A percentile compares a stretch with the other conserved stretches of the same genome.
phyloP scores from a whole-genome alignment of 2,329 filamentous ascomycete genomes.

The Stachybotrys chlorohalonatus region DNA sequence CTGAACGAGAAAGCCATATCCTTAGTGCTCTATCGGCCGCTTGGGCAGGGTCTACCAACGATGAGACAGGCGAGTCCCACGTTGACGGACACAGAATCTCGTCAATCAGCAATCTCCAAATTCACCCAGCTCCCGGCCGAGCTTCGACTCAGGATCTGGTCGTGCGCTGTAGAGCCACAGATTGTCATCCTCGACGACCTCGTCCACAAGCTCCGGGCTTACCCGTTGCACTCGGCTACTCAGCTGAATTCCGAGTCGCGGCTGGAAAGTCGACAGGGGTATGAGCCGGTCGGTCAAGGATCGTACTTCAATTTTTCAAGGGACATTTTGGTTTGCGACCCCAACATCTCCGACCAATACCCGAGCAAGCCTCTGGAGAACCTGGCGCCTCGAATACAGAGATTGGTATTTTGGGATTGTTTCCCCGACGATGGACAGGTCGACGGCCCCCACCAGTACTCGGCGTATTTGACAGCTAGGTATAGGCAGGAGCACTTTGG shows the following conservation, averaged over 20 bases:
- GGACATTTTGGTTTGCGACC: constrained; percentile 28
- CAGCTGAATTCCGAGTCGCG: constrained; percentile 26
- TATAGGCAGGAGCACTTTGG: constrained; percentile 20
- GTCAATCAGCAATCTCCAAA: constrained; percentile 5
- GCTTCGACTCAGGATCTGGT: constrained; percentile 28
- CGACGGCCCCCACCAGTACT: constrained; percentile 22
- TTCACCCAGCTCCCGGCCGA: constrained; percentile 24
- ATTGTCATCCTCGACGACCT: constrained; percentile 25
- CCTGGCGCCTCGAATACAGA: constrained; percentile 22
- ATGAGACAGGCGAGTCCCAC: neutral
- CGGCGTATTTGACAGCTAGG: constrained; percentile 22
- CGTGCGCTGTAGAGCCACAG: constrained; percentile 24
- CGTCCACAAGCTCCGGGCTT: constrained; percentile 17
- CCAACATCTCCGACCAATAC: constrained; percentile 23
- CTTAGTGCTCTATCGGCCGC: neutral
- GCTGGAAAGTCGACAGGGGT: constrained; percentile 22
- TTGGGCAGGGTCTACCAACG: neutral
- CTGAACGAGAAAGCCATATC: neutral
- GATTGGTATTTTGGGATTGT: constrained; percentile 29
- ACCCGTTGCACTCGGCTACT: constrained; percentile 24
- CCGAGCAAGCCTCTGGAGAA: constrained; percentile 21
- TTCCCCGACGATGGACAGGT: constrained; percentile 27
- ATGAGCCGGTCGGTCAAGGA: constrained; percentile 23
- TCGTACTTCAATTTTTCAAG: constrained; percentile 26
- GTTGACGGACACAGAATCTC: neutral